Base-by-base conservation (phyloP, 2,329 filamentous ascomycete genomes). In the Diaporthe ampelina region DNA sequence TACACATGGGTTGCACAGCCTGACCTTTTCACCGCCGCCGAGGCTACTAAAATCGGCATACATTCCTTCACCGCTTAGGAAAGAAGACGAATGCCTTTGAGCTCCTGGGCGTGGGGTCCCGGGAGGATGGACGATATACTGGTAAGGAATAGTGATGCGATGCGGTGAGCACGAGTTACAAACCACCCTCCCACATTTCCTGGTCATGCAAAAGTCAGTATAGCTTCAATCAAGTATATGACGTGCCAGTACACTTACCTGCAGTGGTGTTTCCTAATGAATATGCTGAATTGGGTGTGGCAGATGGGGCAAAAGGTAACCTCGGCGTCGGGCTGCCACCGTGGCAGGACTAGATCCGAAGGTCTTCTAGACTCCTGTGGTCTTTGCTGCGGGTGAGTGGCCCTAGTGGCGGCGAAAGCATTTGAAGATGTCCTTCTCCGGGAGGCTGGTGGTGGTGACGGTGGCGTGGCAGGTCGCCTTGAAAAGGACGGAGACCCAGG, bases 211-310 rank as follows among this genome's bases (percentile, higher is more conserved):
- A 15, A 8, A 58, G 69, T 71, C 59, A 76, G 56, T 19, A 72
- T 37, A 32, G 65, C 63, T 59, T 57, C 43, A 65, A 50, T 9
- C 8, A 4, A n/a, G 24, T 40, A 63, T 24, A 75, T 70, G 9
- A 58, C 35, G 11, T 24, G 21, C 65, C 19, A 32, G 5, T 1
- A 74, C 48, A 10, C 89, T 63, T 85, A 93, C 90, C 95, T 91
- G 88, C 96, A 98, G 81, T 98, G 96, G 84, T 98, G 96, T 81
- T 97, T 97, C 76, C 96, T 89, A 80, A 94, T 92, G 85, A 95
- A 94, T 78, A 97, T 93, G 81, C 91, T 94, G 81, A 98, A 98
- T 63, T 92, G 90, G 0, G 90, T 90, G 70, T 87, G 86, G 81
- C 96, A 98, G 74, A 98, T 97, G 2, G 95, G 94, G 81, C 96